Conservation (phyloP, 176 grass and related monocot genomes). For the Oryza meyeriana region DNA sequence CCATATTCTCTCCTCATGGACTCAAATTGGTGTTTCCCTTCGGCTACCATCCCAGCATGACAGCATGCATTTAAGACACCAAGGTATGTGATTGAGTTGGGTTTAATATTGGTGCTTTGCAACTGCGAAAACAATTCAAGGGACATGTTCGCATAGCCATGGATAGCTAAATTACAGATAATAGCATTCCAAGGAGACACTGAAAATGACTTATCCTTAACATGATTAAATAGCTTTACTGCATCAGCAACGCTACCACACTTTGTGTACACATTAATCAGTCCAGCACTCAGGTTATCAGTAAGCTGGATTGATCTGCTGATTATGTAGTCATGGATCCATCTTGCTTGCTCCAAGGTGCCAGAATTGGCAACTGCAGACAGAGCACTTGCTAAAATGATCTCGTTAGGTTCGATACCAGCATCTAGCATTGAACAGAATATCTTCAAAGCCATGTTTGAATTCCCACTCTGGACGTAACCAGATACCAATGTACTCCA, state of each 20-base stretch:
- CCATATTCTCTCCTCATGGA: slow-evolving; percentile 48
- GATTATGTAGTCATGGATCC: slow-evolving; percentile 60
- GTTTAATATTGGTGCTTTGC: slow-evolving; percentile 41
- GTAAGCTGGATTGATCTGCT: slow-evolving; percentile 44
- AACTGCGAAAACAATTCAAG: slow-evolving; percentile 60
- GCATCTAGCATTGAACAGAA: slow-evolving; percentile 41
- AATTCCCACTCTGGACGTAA: slow-evolving; percentile 29
- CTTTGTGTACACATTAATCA: slow-evolving; percentile 87
- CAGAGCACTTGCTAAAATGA: slow-evolving; percentile 52
- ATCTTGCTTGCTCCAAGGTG: slow-evolving; percentile 57
- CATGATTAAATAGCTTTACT: slow-evolving; percentile 42
- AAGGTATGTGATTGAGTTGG: slow-evolving; percentile 68
- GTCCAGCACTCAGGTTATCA: slow-evolving; percentile 53
- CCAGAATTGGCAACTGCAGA: slow-evolving; percentile 63
- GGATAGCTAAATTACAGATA: slow-evolving; percentile 74
- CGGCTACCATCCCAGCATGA: slow-evolving; percentile 54
- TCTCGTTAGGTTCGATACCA: slow-evolving; percentile 40
- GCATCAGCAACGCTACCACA: slow-evolving; percentile 49
- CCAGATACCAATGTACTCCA: slow-evolving; percentile 70
- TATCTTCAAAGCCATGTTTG: slow-evolving; percentile 50
- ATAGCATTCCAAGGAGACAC: slow-evolving; percentile 75
- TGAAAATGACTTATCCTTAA: slow-evolving; percentile 39
- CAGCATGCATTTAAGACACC: slow-evolving; percentile 66
- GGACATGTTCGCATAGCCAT: slow-evolving; percentile 57
- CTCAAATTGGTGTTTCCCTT: slow-evolving; percentile 57